phyloP scores from a whole-genome alignment of 192 early-diverging fungal genomes.

The Coemansia sp. region DNA sequence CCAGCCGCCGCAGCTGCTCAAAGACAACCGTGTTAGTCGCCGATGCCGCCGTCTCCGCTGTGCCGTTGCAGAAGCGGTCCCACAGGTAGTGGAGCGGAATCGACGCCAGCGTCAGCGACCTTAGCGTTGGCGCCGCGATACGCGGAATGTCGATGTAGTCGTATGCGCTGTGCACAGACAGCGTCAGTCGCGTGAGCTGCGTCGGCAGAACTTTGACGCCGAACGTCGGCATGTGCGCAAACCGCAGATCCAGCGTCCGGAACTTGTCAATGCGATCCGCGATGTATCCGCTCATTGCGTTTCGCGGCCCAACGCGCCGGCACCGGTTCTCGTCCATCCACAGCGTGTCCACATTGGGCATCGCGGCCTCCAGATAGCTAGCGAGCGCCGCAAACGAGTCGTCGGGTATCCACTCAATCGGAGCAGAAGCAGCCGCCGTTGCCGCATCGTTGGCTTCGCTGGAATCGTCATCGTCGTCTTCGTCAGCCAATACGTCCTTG shows the following conservation, averaged over 20 bases:
- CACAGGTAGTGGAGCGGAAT: constrained; percentile 41
- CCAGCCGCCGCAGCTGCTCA: constrained; percentile 16
- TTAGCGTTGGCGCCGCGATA: constrained; percentile 25
- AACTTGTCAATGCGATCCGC: constrained; percentile 16
- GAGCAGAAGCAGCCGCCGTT: background rate
- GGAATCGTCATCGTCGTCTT: background rate
- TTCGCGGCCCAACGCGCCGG: constrained; percentile 26
- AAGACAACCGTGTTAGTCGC: constrained; percentile 16
- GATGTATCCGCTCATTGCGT: constrained; percentile 33
- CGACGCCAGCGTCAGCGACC: constrained; percentile 26
- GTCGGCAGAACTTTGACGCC: constrained; percentile 37
- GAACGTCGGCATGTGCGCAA: constrained; percentile 39
- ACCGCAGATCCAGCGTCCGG: constrained; percentile 18
- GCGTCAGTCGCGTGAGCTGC: constrained; percentile 39
- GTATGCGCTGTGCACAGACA: constrained; percentile 27
- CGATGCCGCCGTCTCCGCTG: background rate
- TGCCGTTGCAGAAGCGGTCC: constrained; percentile 36
- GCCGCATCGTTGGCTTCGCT: background rate
- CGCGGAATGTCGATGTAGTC: constrained; percentile 41
- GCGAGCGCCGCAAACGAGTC: constrained; percentile 26
- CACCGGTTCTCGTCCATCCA: constrained; percentile 36
- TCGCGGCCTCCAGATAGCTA: constrained; percentile 7
- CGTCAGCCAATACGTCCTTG: background rate
- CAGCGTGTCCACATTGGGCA: constrained; percentile 23
- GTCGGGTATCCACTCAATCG: constrained; percentile 34